Evolutionary conservation across 2,329 filamentous ascomycete species (phyloP).

Genomic region (Penicillium aurantiogriseum): DNA sequence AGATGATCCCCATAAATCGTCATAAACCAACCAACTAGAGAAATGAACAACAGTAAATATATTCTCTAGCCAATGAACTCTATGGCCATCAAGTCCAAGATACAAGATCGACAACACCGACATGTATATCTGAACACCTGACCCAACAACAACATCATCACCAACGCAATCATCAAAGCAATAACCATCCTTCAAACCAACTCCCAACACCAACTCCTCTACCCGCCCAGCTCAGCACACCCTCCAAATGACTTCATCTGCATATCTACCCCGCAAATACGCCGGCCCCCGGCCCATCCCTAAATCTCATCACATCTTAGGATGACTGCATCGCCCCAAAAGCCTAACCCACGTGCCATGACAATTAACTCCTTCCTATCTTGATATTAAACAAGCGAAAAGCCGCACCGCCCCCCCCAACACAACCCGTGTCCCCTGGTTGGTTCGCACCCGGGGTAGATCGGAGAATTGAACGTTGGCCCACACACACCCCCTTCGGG

Average conservation of each 20-base stretch:
- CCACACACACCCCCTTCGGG: background rate
- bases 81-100: too few relatives aligned
- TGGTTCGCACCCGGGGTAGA: background rate
- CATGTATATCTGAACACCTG: background rate
- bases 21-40: background rate
- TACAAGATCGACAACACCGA: background rate
- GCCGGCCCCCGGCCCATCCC: background rate
- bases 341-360: background rate
- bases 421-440: background rate
- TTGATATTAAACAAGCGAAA: background rate
- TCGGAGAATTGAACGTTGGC: conserved; percentile 1
- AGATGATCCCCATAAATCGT: background rate
- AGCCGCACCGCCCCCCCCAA: background rate
- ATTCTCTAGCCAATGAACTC: background rate
- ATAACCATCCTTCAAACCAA: background rate
- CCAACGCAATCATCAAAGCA: background rate
- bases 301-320: conserved; percentile 2
- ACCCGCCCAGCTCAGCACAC: background rate
- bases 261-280: conserved; percentile 4
- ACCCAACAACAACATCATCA: background rate
- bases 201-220: background rate
- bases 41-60: background rate
- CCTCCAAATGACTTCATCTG: background rate
- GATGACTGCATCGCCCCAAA: background rate
- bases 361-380: conserved; percentile 1